Evolutionary conservation across 2,329 filamentous ascomycete species (phyloP), one percentile per base, ranked within the genome.

Genomic region (Cadophora malorum): DNA sequence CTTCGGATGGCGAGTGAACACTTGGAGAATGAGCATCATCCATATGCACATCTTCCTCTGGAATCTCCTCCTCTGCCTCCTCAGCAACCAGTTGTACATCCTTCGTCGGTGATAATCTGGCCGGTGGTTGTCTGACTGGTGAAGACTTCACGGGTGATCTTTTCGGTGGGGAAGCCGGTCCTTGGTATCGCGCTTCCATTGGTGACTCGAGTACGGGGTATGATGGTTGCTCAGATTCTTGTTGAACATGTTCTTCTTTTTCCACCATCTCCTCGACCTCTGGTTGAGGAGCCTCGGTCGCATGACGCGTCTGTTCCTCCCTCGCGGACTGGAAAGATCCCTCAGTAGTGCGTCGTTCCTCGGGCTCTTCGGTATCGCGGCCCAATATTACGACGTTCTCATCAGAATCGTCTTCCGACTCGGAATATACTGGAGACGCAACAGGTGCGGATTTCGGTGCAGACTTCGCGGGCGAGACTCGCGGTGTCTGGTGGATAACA

Each of bases 1-100:
- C 85, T 59, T 92, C 90, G 1, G 90, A 92, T 19, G 86, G 86
- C 3, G 89, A 91, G 35, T 59, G 56, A 25, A 59, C 56, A 4
- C 38, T 33, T 45, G 56, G 56, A 4, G 63, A 64, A 69, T 84
- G 82, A 25, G 80, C 80, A 69, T 86, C 86, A 49, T 86, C 84
- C 58, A 78, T 74, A 35, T 64, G 69, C 31, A 73, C 76, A 19
- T 78, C 75, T 35, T 80, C 75, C 6, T 73, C 50, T n/a, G 49
- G 58, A 3, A 56, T 35, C 6, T 63, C 59, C 16, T 53, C 47
- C 19, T 58, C 58, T 5, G 65, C 33, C 47, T 55, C 60, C n/a
- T 66, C 55, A 25, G 41, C 23, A 6, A 66, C 38, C 23, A 63
- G 50, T 21, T 67, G 49, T 10, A 64, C 47, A 58, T 63, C 53